A percentile compares a stretch with the other conserved stretches of the same genome.
phyloP scores from a whole-genome alignment of 352 stramenopile genomes.

The Phytophthora idaei region DNA sequence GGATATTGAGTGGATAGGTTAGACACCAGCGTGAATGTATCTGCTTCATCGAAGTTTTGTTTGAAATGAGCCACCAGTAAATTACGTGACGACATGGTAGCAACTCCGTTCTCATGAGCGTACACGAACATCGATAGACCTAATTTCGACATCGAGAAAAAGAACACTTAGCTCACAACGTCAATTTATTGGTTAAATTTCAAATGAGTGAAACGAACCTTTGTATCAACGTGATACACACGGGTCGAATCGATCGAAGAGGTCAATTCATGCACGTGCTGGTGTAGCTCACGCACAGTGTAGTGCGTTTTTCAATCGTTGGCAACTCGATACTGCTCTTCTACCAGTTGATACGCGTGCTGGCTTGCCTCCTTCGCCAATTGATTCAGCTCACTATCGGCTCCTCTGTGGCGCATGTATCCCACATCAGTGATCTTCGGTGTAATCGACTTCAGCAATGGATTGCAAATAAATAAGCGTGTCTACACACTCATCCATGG shows the following conservation, averaged over 20 bases:
- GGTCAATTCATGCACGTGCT: too few species aligned
- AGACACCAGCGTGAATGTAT: not conserved
- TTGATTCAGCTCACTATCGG: not conserved
- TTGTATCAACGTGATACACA: not conserved
- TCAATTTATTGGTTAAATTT: not conserved
- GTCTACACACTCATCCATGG: too few species aligned
- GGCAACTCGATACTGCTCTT: slow-evolving; percentile 2
- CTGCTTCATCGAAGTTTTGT: not conserved
- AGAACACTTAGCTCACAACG: too few species aligned
- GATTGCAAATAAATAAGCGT: too few species aligned
- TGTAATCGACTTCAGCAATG: slow-evolving; percentile 9
- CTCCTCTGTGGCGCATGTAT: not conserved
- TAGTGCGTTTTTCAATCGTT: not conserved
- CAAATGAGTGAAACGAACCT: not conserved
- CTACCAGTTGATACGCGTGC: slow-evolving; percentile 1
- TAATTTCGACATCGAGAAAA: not conserved
- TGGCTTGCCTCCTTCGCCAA: slow-evolving; percentile 12
- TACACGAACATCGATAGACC: not conserved
- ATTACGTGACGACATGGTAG: not conserved
- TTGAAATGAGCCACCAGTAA: not conserved
- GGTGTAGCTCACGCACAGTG: not conserved
- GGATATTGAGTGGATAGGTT: not conserved
- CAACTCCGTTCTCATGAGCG: not conserved
- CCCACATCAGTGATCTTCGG: not conserved
- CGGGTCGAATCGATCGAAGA: not conserved